A percentile compares a stretch with the other conserved stretches of the same genome.
These are phyloP conservation scores for Septoria petroselini DNA, from an alignment of 2,329 filamentous ascomycete genomes.

Conservation along the genomic window DNA sequence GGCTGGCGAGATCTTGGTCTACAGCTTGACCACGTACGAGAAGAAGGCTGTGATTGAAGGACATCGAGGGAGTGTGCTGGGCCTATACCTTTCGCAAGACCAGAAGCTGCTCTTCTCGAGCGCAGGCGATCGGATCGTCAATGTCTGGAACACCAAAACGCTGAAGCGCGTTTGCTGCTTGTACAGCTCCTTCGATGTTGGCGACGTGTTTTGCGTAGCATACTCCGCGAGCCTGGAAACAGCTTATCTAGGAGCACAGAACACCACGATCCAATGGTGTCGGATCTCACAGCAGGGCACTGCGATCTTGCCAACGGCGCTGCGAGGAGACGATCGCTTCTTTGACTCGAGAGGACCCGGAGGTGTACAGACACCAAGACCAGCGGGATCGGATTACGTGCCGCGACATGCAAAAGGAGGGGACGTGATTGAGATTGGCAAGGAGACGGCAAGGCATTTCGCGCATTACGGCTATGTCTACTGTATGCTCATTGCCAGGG, in stretches of 20 bases:
- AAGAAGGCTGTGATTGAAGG: conserved; percentile 75
- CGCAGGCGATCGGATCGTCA: conserved; percentile 88
- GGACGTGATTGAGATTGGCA: conserved; percentile 74
- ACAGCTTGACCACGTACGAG: conserved; percentile 85
- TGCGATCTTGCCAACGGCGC: conserved; percentile 50
- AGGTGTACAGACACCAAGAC: conserved; percentile 72
- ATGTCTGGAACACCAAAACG: conserved; percentile 80
- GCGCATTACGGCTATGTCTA: conserved; percentile 95
- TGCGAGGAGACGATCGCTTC: conserved; percentile 71
- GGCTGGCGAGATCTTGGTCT: conserved; percentile 86
- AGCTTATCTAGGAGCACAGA: conserved; percentile 88
- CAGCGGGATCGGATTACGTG: conserved; percentile 55
- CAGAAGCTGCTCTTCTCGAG: conserved; percentile 80
- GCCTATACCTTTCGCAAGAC: conserved; percentile 74
- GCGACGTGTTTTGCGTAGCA: conserved; percentile 92
- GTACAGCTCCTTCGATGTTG: conserved; percentile 89
- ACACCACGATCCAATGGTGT: conserved; percentile 93
- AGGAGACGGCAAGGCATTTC: conserved; percentile 77
- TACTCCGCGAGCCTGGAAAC: conserved; percentile 78
- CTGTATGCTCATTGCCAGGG: conserved; percentile 84
- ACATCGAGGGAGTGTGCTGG: conserved; percentile 87
- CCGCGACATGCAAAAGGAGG: conserved; percentile 55
- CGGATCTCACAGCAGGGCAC: conserved; percentile 40
- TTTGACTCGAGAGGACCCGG: conserved; percentile 88
- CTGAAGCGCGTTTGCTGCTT: conserved; percentile 81